Percentiles rank a stretch among this genome's conserved stretches.
Evolutionary conservation across 2,329 filamentous ascomycete genomes (phyloP).

Genomic region (Cladosporium sp.): DNA sequence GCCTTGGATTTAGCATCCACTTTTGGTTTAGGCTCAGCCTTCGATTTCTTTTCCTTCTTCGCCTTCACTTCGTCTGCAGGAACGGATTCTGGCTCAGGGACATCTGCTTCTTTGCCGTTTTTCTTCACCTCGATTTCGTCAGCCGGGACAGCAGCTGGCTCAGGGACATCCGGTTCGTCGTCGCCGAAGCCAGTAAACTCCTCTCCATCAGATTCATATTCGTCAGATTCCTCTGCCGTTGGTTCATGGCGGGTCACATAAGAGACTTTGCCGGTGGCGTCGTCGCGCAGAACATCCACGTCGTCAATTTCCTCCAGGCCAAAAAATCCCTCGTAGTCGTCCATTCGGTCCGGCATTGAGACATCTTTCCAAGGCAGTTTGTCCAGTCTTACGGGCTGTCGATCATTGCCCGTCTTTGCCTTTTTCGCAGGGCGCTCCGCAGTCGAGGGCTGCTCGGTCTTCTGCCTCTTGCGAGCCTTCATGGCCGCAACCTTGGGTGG

Average conservation of each 20-base stretch:
- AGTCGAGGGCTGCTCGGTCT: constrained; percentile 25
- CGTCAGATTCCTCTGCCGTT: constrained; percentile 26
- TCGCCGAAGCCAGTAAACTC: constrained; percentile 60
- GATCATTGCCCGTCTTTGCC: constrained; percentile 14
- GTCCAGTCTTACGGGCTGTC: constrained; percentile 39
- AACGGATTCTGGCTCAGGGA: constrained; percentile 19
- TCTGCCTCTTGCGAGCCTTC: constrained; percentile 40
- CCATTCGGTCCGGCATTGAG: constrained; percentile 64
- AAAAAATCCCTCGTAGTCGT: constrained; percentile 90
- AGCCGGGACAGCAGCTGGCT: constrained; percentile 18
- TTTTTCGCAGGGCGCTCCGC: constrained; percentile 13
- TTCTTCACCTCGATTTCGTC: constrained; percentile 20
- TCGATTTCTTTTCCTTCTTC: constrained; percentile 21
- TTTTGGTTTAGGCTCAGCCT: constrained; percentile 22
- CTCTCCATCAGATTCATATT: constrained; percentile 36
- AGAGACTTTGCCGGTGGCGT: constrained; percentile 43
- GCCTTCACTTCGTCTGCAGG: constrained; percentile 18
- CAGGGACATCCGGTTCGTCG: constrained; percentile 24
- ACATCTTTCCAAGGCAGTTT: constrained; percentile 60
- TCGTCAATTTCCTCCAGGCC: constrained; percentile 87
- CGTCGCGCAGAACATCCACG: constrained; percentile 68
- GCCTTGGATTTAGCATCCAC: constrained; percentile 13
- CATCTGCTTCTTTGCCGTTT: constrained; percentile 24
- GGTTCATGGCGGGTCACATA: constrained; percentile 28
- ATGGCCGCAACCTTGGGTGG: constrained; percentile 34